Evolutionary conservation across 371 early-diverging fungal genomes (phyloP), one percentile per base, ranked within the genome.

Genomic region (Lichtheimia ramosa): DNA sequence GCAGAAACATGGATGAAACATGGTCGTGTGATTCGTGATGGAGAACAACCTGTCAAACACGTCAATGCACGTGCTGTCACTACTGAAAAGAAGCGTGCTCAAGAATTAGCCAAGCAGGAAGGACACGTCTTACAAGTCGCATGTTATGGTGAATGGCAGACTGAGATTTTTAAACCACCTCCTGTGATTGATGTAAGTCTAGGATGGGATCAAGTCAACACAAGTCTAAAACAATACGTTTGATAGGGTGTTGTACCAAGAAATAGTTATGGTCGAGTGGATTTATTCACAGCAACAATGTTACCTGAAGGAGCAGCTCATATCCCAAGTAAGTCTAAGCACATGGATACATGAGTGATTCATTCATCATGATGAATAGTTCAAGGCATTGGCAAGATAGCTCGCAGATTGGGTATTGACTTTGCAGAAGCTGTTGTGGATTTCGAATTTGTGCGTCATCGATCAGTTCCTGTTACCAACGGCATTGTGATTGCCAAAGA

Each of bases 141-240:
- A 13, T 79, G 93, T 43, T 96, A 83, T 70, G 96, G 92, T 20
- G 87, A 88, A 54, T 96, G 95, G 94, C 96, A 96, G 72, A 96
- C 96, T 0, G 83, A 82, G 16, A 65, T 66, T 0, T 89, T 84
- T 63, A 64, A 65, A 18, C 82, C 94, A 2, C 79, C 79, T 16
- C 85, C 84, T 27, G 80, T 94, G 3, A 68, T 84, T 2, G 79
- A 92, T 74, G 92, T 81, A 69, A 60, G 70, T 50, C 8, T 16
- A 16, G 16, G 0, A 14, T 8, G 34, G 8, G 10, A 34, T 8
- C 2, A 10, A 8, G 34, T 10, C 10, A 10, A 8, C 8, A 8
- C 2, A 10, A 34, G 34, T 2, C 2, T 34, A 2, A 34, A 8
- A 10, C 27, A 1, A 34, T 34, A 2, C n/a, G 10, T 21, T 46